Evolutionary conservation across 2,329 filamentous ascomycete genomes (phyloP).

Genomic region (Exophiala sp.): DNA sequence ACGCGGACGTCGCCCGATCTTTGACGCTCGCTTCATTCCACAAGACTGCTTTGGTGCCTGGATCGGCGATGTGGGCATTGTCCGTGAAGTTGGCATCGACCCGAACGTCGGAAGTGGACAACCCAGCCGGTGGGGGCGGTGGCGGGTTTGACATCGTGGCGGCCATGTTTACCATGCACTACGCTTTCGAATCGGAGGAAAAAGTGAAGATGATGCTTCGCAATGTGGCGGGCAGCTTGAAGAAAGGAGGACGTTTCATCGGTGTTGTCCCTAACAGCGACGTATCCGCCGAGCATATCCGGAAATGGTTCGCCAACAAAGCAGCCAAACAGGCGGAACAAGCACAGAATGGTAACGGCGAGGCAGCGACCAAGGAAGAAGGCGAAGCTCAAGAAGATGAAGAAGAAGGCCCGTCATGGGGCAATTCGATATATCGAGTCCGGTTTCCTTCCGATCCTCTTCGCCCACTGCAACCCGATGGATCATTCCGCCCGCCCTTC

Average conservation of each 20-base stretch:
- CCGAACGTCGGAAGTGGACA: slow-evolving; percentile 53
- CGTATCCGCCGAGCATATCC: slow-evolving; percentile 73
- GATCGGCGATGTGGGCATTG: slow-evolving; percentile 72
- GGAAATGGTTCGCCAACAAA: slow-evolving; percentile 61
- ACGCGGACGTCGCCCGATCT: slow-evolving; percentile 56
- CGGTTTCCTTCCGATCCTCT: slow-evolving; percentile 59
- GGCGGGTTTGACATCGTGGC: slow-evolving; percentile 92
- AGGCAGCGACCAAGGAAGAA: slow-evolving; percentile 28
- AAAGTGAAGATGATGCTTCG: slow-evolving; percentile 87
- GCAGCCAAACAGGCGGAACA: slow-evolving; percentile 40
- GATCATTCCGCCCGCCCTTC: slow-evolving; percentile 87
- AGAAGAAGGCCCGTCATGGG: slow-evolving; percentile 68
- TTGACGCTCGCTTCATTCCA: slow-evolving; percentile 79
- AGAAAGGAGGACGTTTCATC: slow-evolving; percentile 90
- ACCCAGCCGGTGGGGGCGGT: slow-evolving; percentile 59
- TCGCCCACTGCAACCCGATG: slow-evolving; percentile 69
- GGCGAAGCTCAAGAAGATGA: slow-evolving; percentile 42
- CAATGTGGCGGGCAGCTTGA: slow-evolving; percentile 83
- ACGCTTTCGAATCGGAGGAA: slow-evolving; percentile 87
- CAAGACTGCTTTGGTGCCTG: slow-evolving; percentile 90
- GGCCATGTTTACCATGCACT: slow-evolving; percentile 99
- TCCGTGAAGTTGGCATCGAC: slow-evolving; percentile 84
- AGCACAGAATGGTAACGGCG: slow-evolving; percentile 8
- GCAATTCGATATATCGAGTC: slow-evolving; percentile 87
- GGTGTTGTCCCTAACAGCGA: slow-evolving; percentile 97